Conservation (phyloP, 768 basidiomycete species). For the Mycena indigotica region DNA sequence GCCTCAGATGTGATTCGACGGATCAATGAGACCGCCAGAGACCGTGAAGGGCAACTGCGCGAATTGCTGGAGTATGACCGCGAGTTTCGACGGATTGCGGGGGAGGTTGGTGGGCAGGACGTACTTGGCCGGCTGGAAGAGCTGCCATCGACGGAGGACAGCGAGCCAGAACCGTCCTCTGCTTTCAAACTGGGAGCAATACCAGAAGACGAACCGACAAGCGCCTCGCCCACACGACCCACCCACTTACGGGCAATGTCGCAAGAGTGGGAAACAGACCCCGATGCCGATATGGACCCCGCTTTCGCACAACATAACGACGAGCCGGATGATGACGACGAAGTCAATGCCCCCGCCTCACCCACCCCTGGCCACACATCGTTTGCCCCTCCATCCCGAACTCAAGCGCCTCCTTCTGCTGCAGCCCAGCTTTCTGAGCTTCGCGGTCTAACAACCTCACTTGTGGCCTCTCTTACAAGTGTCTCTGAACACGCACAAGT, state of each 20-base stretch:
- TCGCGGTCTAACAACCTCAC: constrained; percentile 72
- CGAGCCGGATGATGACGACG: constrained; percentile 39
- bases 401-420: not conserved
- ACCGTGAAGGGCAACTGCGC: constrained; percentile 81
- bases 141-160: constrained; percentile 43
- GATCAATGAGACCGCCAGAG: constrained; percentile 72
- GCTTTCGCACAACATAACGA: constrained; percentile 8
- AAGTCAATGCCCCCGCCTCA: constrained; percentile 43
- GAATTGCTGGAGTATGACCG: constrained; percentile 77
- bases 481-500: constrained; percentile 90
- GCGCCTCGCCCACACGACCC: constrained; percentile 6
- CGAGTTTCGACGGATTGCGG: constrained; percentile 75
- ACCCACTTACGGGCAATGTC: constrained; percentile 32
- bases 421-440: constrained; percentile 58
- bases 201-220: constrained; percentile 23
- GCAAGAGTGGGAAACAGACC: constrained; percentile 66
- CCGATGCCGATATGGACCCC: constrained; percentile 27
- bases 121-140: constrained; percentile 70
- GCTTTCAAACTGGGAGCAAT: constrained; percentile 19
- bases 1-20: constrained; percentile 77
- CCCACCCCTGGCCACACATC: constrained; percentile 58
- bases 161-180: constrained; percentile 25
- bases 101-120: constrained; percentile 77
- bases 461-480: constrained; percentile 72
- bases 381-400: constrained; percentile 50